Conservation (phyloP, 108 stramenopile genomes). For the Phaeodactylum tricornutum region DNA sequence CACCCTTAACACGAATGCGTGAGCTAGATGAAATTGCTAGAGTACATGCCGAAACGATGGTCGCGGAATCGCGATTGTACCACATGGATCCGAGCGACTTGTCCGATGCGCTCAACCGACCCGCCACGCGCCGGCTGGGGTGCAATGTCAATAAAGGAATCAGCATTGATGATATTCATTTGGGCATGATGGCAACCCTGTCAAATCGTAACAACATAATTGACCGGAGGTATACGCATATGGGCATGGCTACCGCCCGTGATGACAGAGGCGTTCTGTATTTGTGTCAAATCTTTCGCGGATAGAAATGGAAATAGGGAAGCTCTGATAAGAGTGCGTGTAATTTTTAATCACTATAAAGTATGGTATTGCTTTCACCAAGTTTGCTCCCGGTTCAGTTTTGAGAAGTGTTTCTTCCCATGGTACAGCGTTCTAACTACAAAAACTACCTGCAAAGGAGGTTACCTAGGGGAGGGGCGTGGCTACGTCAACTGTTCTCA, state of each 20-base stretch:
- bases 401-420: too few species aligned
- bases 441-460: too few species aligned
- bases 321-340: too few species aligned
- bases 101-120: not conserved
- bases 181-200: constrained; percentile 16
- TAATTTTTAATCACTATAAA: too few species aligned
- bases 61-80: constrained; percentile 7
- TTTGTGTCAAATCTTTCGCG: constrained; percentile 28
- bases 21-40: constrained; percentile 28
- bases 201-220: constrained; percentile 28
- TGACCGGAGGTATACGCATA: constrained; percentile 17
- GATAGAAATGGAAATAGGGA: too few species aligned
- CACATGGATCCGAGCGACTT: constrained; percentile 14
- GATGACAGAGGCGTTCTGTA: constrained; percentile 19
- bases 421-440: too few species aligned
- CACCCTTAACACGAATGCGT: constrained; percentile 14
- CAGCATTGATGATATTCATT: constrained; percentile 14
- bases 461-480: too few species aligned
- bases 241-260: constrained; percentile 35
- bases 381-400: too few species aligned
- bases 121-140: constrained; percentile 14
- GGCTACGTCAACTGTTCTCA: too few species aligned
- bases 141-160: constrained; percentile 23
- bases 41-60: constrained; percentile 19
- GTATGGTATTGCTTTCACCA: too few species aligned